Conservation (phyloP, 345 rosid species). For the Mercurialis annua region DNA sequence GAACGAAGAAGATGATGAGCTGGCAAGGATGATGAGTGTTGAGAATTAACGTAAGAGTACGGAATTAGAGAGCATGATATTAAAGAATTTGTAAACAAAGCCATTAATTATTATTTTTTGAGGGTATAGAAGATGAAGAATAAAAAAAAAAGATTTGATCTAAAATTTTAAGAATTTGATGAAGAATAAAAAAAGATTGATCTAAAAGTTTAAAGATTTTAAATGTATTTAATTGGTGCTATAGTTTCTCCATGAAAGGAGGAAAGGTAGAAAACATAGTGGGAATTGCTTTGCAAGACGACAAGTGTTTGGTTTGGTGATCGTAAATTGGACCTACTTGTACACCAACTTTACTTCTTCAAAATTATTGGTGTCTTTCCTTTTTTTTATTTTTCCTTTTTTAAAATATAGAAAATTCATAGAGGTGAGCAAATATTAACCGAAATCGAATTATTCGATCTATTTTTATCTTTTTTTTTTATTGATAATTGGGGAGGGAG, state of each 20-base stretch:
- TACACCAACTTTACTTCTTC: too few relatives aligned
- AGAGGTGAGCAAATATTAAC: too few relatives aligned
- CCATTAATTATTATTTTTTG: not conserved
- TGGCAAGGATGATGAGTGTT: not conserved
- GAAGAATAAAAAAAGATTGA: not conserved
- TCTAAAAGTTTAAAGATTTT: not conserved
- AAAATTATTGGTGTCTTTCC: not conserved
- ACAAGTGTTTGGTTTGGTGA: too few relatives aligned
- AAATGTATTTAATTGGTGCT: not conserved
- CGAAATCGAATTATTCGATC: too few relatives aligned
- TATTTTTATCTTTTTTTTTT: too few relatives aligned
- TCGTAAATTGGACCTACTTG: too few relatives aligned
- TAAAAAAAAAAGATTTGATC: not conserved
- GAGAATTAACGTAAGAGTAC: not conserved
- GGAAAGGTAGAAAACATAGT: not conserved
- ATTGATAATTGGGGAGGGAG: too few relatives aligned
- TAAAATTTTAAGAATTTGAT: not conserved
- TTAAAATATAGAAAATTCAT: too few relatives aligned
- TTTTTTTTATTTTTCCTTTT: too few relatives aligned
- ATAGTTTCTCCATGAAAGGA: not conserved
- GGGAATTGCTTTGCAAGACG: too few relatives aligned
- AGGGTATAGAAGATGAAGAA: not conserved
- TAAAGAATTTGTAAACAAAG: not conserved
- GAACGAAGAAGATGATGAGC: not conserved
- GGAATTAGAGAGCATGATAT: not conserved